These are phyloP conservation scores for Euphorbia corollata DNA, from an alignment of 441 rosid genomes.

Conservation along the genomic window DNA sequence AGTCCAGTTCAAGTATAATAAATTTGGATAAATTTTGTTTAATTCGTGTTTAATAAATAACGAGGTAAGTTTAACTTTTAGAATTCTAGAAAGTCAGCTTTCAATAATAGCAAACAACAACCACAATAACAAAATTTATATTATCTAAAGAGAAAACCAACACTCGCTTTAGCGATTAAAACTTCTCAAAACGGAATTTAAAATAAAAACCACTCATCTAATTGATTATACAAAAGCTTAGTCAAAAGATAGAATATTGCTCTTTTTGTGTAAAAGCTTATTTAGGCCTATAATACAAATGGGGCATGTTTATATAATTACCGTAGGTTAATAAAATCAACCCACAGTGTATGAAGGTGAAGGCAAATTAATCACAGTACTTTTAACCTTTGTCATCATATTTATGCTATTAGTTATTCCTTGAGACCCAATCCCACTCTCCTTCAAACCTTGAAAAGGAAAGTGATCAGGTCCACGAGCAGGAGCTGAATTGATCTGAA, in stretches of 20 bases:
- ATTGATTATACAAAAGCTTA: neutral
- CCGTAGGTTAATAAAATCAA: slow-evolving; percentile 11
- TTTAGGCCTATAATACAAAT: neutral
- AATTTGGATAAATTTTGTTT: too few relatives aligned
- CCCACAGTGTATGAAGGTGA: slow-evolving; percentile 82
- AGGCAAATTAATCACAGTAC: slow-evolving; percentile 73
- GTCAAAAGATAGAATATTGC: neutral
- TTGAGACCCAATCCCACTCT: slow-evolving; percentile 90
- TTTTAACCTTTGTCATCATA: slow-evolving; percentile 81
- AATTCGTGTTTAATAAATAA: too few relatives aligned
- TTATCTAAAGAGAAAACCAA: too few relatives aligned
- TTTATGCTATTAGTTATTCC: slow-evolving; percentile 83
- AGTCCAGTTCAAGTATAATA: too few relatives aligned
- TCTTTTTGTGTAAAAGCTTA: neutral
- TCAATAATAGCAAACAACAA: too few relatives aligned
- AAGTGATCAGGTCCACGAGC: slow-evolving; percentile 97
- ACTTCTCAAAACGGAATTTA: too few relatives aligned
- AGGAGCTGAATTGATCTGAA: slow-evolving; percentile 89
- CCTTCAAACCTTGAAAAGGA: slow-evolving; percentile 92
- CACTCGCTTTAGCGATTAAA: too few relatives aligned
- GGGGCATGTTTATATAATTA: too few relatives aligned
- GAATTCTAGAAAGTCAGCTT: too few relatives aligned
- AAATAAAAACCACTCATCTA: neutral
- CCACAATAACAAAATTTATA: too few relatives aligned
- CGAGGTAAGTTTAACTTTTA: too few relatives aligned